A percentile compares a stretch with the other conserved stretches of the same genome.
Conservation (phyloP, 768 basidiomycete genomes). For the Russula sp. region DNA sequence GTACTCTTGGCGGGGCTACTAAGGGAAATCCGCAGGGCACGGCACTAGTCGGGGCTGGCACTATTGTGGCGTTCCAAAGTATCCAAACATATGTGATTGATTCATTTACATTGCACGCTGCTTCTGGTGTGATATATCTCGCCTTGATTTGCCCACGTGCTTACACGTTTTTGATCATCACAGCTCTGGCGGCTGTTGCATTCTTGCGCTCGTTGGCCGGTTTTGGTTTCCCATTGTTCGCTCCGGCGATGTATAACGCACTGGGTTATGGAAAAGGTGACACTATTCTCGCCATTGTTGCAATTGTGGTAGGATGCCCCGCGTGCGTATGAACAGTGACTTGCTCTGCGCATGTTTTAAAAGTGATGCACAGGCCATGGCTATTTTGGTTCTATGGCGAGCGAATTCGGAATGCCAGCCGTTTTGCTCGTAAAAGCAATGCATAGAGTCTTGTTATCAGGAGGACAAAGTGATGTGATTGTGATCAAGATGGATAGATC, state of each 20-base stretch:
- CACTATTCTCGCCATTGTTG: constrained; percentile 51
- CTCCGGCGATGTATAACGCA: constrained; percentile 54
- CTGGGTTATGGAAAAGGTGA: constrained; percentile 66
- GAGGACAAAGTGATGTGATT: neutral
- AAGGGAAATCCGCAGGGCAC: constrained; percentile 42
- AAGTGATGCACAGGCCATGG: constrained; percentile 34
- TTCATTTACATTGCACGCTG: constrained; percentile 55
- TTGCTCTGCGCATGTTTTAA: constrained; percentile 21
- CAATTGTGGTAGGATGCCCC: constrained; percentile 52
- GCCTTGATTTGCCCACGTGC: constrained; percentile 3
- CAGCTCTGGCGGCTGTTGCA: constrained; percentile 58
- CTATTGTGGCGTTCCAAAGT: constrained; percentile 52
- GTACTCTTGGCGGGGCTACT: neutral
- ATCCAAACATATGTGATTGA: constrained; percentile 67
- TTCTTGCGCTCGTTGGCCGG: constrained; percentile 60
- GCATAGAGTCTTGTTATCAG: neutral
- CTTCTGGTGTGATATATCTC: constrained; percentile 42
- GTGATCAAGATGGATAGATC: neutral
- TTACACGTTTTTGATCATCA: constrained; percentile 10
- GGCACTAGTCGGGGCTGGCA: constrained; percentile 45
- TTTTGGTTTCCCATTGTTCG: constrained; percentile 75
- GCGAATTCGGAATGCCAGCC: constrained; percentile 29
- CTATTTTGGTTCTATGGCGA: constrained; percentile 41
- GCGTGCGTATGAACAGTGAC: constrained; percentile 25
- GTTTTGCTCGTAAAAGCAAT: neutral